phyloP scores from a whole-genome alignment of 306 rosid genomes.

The Dalbergia cochinchinensis region DNA sequence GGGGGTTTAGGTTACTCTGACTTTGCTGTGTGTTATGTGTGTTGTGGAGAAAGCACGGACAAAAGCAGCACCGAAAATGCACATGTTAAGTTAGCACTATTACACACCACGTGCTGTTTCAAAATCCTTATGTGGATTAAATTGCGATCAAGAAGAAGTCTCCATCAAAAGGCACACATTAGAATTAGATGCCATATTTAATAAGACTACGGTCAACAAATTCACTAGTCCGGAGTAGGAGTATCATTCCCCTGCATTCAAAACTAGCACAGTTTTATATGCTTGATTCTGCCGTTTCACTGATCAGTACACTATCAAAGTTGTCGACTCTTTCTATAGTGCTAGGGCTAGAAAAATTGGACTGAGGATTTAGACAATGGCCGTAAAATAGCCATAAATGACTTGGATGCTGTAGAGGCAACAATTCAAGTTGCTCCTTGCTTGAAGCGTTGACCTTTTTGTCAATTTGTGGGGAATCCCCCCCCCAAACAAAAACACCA shows the following conservation, averaged over 20 bases:
- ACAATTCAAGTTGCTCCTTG: conserved; percentile 38
- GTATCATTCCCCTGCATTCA: not conserved
- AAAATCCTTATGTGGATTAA: no score
- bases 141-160: no score
- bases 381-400: conserved; percentile 11
- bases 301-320: no score
- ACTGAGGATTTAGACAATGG: not conserved
- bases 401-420: conserved; percentile 29
- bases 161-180: no score
- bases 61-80: not conserved
- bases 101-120: not conserved
- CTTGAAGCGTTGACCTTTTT: conserved; percentile 10
- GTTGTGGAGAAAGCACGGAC: not conserved
- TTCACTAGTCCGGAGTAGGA: not conserved
- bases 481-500: no score
- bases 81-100: not conserved
- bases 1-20: no score
- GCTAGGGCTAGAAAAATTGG: not conserved
- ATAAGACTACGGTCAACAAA: not conserved
- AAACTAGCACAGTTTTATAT: no score
- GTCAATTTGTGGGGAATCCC: conserved; percentile 20
- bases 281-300: no score
- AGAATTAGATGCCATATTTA: no score
- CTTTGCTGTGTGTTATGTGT: not conserved
- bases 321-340: no score